A percentile compares a stretch with the other conserved stretches of the same genome.
phyloP scores from a whole-genome alignment of 139 green algal species.

The Tetradesmus obliquus region DNA sequence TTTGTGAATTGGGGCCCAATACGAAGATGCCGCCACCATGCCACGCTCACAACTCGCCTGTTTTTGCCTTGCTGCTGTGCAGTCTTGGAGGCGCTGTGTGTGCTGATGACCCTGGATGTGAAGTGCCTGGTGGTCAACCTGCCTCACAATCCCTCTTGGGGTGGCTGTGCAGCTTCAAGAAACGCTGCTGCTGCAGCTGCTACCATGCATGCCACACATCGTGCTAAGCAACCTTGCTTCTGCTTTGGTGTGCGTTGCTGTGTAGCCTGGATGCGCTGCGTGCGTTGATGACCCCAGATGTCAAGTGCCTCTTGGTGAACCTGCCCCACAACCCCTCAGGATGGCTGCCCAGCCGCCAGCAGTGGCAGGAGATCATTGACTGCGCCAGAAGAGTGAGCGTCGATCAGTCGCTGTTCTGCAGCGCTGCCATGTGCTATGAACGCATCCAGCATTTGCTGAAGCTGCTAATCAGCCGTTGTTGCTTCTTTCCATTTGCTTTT shows the following conservation, averaged over 20 bases:
- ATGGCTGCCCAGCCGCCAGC: slow-evolving; percentile 15
- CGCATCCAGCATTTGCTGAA: background rate
- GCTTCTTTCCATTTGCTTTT: no score
- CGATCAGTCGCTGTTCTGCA: no score
- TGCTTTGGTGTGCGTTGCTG: no score
- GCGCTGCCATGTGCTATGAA: background rate
- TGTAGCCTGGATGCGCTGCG: slow-evolving; percentile 21
- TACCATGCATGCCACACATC: no score
- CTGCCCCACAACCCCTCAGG: slow-evolving; percentile 53
- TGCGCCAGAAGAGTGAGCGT: background rate
- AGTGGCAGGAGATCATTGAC: slow-evolving; percentile 12
- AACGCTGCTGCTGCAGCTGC: no score
- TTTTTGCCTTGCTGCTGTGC: background rate
- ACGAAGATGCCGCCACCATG: no score
- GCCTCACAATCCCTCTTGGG: slow-evolving; percentile 54
- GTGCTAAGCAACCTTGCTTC: no score
- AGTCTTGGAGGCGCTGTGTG: background rate
- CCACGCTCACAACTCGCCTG: no score
- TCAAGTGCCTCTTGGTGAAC: slow-evolving; percentile 48
- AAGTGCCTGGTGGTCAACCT: slow-evolving; percentile 53
- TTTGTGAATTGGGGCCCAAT: no score
- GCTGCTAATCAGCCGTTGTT: no score
- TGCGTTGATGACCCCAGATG: slow-evolving; percentile 20
- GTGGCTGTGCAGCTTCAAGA: background rate
- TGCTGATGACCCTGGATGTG: slow-evolving; percentile 32